Conservation (phyloP, 805 yeast species). For the Saturnispora hagleri region DNA sequence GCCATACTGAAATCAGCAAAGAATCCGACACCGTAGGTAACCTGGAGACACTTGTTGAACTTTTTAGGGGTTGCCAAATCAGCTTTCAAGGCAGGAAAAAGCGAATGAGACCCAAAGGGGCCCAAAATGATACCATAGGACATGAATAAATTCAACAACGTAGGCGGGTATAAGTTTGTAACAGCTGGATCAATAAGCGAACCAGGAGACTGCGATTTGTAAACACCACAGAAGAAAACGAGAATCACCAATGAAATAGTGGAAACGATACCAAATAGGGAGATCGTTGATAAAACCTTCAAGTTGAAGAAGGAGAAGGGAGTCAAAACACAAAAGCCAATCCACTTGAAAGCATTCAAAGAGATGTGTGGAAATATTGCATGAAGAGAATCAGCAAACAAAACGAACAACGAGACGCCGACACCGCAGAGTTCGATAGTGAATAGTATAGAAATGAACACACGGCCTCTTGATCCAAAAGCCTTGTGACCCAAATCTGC, state of each 20-base stretch:
- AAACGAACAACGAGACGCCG: conserved; percentile 70
- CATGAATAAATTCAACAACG: conserved; percentile 32
- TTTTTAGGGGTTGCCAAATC: conserved; percentile 69
- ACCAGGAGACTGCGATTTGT: conserved; percentile 39
- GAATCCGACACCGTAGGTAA: conserved; percentile 51
- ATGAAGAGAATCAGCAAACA: conserved; percentile 78
- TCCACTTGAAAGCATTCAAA: conserved; percentile 47
- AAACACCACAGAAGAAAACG: conserved; percentile 39
- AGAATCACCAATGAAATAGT: conserved; percentile 42
- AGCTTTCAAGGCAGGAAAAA: conserved; percentile 65
- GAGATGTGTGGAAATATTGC: conserved; percentile 53
- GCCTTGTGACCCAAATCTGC: conserved; percentile 87
- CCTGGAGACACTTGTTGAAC: conserved; percentile 41
- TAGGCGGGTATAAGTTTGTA: conserved; percentile 33
- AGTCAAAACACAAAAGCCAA: conserved; percentile 62
- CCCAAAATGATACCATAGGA: conserved; percentile 61
- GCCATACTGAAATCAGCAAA: conserved; percentile 55
- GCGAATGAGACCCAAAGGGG: conserved; percentile 81
- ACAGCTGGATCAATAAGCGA: conserved; percentile 41
- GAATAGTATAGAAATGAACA: conserved; percentile 63
- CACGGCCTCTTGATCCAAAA: conserved; percentile 68
- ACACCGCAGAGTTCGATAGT: conserved; percentile 72
- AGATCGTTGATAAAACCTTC: conserved; percentile 43
- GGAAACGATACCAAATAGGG: conserved; percentile 47
- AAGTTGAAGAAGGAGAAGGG: conserved; percentile 68